These are phyloP conservation scores for Sechiopsis laciniata DNA, from an alignment of 306 rosid species.

Conservation along the genomic window DNA sequence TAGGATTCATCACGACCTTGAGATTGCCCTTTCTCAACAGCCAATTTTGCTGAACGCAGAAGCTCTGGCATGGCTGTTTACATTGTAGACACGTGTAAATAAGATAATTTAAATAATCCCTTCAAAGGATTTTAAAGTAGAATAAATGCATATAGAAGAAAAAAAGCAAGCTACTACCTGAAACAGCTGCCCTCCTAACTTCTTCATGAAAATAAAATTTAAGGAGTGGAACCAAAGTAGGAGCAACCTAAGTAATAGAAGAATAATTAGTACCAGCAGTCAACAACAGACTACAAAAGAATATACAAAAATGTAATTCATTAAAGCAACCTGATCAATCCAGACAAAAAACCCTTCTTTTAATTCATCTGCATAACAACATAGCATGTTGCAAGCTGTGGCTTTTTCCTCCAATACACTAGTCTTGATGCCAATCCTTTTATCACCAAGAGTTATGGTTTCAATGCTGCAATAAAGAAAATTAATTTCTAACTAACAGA, in stretches of 20 bases:
- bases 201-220: no score
- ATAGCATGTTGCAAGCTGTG: no score
- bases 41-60: conserved; percentile 78
- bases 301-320: not conserved
- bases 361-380: no score
- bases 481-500: not conserved
- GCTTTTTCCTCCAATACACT: no score
- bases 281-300: not conserved
- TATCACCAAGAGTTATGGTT: no score
- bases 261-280: conserved; percentile 11
- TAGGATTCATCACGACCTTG: conserved; percentile 77
- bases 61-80: conserved; percentile 88
- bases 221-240: conserved; percentile 41
- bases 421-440: no score
- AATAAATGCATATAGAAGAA: not conserved
- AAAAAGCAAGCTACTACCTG: conserved; percentile 42
- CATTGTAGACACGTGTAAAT: conserved; percentile 11
- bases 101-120: not conserved
- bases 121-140: not conserved
- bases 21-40: conserved; percentile 87
- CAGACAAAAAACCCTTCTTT: no score
- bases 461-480: not conserved
- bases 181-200: conserved; percentile 83
- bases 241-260: conserved; percentile 58
- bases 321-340: not conserved